Conservation (phyloP, 2,329 filamentous ascomycete species). For the Aphanocladium album region DNA sequence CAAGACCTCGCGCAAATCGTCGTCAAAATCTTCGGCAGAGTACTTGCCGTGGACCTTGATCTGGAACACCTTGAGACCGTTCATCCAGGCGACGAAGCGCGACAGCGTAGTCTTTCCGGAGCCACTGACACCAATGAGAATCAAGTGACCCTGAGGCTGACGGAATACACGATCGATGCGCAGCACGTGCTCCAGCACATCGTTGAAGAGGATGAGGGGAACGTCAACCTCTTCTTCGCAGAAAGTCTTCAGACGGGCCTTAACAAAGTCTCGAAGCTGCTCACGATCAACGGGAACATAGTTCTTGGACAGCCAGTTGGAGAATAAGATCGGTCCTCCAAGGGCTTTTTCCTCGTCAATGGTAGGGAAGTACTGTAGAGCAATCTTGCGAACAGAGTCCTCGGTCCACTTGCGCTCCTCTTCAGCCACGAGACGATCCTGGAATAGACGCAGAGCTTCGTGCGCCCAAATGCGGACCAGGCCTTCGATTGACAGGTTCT, state of each 20-base stretch:
- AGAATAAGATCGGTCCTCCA: conserved; percentile 91
- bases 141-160: conserved; percentile 95
- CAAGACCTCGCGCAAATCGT: conserved; percentile 90
- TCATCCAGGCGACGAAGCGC: conserved; percentile 99
- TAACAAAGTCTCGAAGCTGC: conserved; percentile 92
- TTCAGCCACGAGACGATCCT: conserved; percentile 91
- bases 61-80: conserved; percentile 96
- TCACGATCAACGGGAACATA: conserved; percentile 96
- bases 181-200: conserved; percentile 94
- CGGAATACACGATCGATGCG: conserved; percentile 98
- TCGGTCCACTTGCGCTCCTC: conserved; percentile 95
- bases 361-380: conserved; percentile 88
- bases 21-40: conserved; percentile 96
- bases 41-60: conserved; percentile 99
- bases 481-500: conserved; percentile 82
- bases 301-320: conserved; percentile 98
- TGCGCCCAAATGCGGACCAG: conserved; percentile 97
- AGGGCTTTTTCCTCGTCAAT: conserved; percentile 87
- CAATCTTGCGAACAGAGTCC: conserved; percentile 78
- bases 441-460: conserved; percentile 91
- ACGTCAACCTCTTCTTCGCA: conserved; percentile 99
- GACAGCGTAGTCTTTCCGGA: conserved; percentile 98
- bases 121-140: conserved; percentile 96
- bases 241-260: conserved; percentile 94
- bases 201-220: conserved; percentile 97